Conservation (phyloP, 305 asterid genomes). For the Solanum hybrid region DNA sequence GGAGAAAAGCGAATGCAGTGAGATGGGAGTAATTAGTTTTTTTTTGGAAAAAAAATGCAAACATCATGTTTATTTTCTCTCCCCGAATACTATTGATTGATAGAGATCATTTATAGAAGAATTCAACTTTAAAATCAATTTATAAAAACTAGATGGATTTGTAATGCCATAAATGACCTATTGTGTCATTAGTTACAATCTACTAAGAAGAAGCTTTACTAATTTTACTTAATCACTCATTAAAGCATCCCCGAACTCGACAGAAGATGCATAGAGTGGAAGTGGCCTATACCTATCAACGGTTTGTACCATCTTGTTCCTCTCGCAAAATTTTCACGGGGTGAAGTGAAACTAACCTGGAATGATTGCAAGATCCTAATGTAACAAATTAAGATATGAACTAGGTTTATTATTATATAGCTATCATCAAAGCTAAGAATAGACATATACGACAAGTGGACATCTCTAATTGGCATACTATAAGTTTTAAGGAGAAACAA, state of each 20-base stretch:
- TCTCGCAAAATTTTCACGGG: not conserved
- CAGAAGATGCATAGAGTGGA: not conserved
- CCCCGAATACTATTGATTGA: not conserved
- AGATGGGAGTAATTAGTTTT: not conserved
- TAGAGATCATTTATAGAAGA: not conserved
- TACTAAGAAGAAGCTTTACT: not conserved
- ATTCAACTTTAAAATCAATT: not conserved
- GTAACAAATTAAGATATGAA: not conserved
- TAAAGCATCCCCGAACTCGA: not conserved
- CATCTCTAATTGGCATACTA: not conserved
- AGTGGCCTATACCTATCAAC: not conserved
- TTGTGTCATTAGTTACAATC: not conserved
- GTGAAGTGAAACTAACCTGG: not conserved
- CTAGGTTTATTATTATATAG: not conserved
- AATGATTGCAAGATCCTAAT: not conserved
- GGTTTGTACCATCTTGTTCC: not conserved
- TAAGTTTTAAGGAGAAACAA: not conserved
- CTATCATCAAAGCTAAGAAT: not conserved
- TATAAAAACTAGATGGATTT: not conserved
- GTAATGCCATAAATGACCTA: not conserved
- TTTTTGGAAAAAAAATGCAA: not conserved
- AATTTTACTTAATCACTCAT: not conserved
- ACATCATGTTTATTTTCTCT: not conserved
- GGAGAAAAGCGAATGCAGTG: not conserved
- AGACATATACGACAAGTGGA: not conserved